Percentiles rank a stretch among this genome's conserved stretches.
Conservation (phyloP, 441 rosid species). For the Aquilaria agallochum region DNA sequence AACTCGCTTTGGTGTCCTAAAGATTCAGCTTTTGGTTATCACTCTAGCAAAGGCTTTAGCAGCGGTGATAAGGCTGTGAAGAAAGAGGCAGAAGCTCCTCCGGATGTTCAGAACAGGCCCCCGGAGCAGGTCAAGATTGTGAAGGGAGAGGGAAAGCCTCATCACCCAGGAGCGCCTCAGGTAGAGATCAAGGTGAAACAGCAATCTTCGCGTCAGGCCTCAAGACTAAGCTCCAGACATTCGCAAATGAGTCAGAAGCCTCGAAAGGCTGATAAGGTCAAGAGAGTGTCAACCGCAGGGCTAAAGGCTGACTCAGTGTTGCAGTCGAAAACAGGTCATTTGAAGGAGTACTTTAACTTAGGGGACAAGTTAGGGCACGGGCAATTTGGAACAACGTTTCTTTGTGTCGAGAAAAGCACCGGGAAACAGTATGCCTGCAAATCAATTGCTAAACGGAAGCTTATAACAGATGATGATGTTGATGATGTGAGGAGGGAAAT, state of each 20-base stretch:
- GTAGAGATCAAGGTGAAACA: conserved; percentile 18
- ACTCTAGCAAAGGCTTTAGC: conserved; percentile 4
- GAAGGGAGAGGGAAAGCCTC: conserved; percentile 30
- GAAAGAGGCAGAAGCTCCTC: conserved; percentile 28
- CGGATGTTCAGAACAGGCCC: conserved; percentile 22
- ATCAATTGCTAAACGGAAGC: conserved; percentile 43
- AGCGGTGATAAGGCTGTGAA: conserved; percentile 7
- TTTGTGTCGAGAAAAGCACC: conserved; percentile 33
- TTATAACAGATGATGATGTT: conserved; percentile 23
- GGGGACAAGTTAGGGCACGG: conserved; percentile 60
- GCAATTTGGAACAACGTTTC: conserved; percentile 65
- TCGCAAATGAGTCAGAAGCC: conserved; percentile 20
- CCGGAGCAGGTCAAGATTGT: conserved; percentile 43
- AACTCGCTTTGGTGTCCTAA: conserved; percentile 27
- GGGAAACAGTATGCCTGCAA: conserved; percentile 41
- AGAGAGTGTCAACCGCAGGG: conserved; percentile 44
- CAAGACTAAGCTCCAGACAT: conserved; percentile 9
- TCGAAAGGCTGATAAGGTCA: conserved; percentile 34
- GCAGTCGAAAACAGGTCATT: conserved; percentile 42
- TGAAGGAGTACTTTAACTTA: conserved; percentile 49
- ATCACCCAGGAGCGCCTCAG: conserved; percentile 9
- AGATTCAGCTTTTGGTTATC: conserved; percentile 9
- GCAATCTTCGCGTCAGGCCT: not conserved
- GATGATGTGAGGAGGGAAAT: conserved; percentile 46
- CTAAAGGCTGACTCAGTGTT: conserved; percentile 42